Conservation (phyloP, 208 protist species). For the Trypanosomatidae sp. region DNA sequence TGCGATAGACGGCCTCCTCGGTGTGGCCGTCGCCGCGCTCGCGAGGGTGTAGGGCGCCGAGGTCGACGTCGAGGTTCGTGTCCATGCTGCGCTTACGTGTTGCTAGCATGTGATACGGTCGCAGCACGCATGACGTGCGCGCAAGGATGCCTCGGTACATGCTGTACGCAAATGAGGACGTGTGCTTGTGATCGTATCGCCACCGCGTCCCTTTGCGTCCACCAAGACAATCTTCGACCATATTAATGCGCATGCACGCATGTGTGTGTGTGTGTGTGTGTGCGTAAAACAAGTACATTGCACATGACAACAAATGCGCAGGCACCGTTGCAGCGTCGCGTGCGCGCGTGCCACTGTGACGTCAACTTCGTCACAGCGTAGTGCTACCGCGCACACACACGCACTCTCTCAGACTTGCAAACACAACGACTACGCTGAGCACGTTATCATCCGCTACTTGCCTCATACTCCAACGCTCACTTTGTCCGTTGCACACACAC, state of each 20-base stretch:
- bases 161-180: neutral
- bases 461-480: too few species aligned
- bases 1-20: constrained; percentile 59
- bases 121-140: constrained; percentile 2
- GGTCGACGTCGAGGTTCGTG: constrained; percentile 41
- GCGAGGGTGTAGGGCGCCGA: constrained; percentile 18
- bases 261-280: neutral
- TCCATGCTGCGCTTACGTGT: constrained; percentile 14
- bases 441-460: too few species aligned
- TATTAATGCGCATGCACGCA: neutral
- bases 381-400: too few species aligned
- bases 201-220: too few species aligned
- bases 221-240: neutral
- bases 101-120: constrained; percentile 12
- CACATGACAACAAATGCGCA: neutral
- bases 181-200: too few species aligned
- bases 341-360: too few species aligned
- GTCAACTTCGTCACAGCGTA: too few species aligned
- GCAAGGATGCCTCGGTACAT: neutral
- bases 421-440: too few species aligned
- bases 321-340: too few species aligned
- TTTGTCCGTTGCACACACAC: too few species aligned
- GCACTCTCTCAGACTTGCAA: too few species aligned
- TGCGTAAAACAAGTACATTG: neutral
- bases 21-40: constrained; percentile 67